Conservation (phyloP, 805 yeast genomes). For the Candida yuanshanica region DNA sequence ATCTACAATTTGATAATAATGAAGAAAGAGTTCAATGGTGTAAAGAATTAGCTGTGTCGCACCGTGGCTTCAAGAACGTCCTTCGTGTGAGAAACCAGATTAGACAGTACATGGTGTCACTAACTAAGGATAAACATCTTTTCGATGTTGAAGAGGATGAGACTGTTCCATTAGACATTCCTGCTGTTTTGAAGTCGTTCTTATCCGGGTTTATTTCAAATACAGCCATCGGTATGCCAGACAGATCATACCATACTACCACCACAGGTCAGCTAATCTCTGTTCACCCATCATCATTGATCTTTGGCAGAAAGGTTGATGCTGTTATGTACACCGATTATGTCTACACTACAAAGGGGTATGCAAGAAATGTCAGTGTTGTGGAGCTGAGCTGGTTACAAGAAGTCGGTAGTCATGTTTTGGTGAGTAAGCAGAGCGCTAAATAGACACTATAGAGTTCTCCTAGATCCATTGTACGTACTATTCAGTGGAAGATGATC, state of each 20-base stretch:
- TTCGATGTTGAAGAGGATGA: conserved; percentile 12
- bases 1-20: conserved; percentile 35
- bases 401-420: conserved; percentile 38
- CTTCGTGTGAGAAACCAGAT: conserved; percentile 71
- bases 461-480: too few species aligned
- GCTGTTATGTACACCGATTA: conserved; percentile 93
- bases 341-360: conserved; percentile 88
- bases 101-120: conserved; percentile 53
- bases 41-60: conserved; percentile 65
- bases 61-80: conserved; percentile 77
- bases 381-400: conserved; percentile 82
- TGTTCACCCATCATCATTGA: conserved; percentile 83
- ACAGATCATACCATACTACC: conserved; percentile 84
- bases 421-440: conserved; percentile 3
- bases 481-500: too few species aligned
- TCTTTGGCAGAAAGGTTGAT: conserved; percentile 77
- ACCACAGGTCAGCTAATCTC: conserved; percentile 78
- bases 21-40: conserved; percentile 79
- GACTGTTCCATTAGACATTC: conserved; percentile 39
- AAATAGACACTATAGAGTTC: too few species aligned
- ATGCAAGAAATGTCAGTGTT: conserved; percentile 83
- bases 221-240: conserved; percentile 93
- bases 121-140: conserved; percentile 33
- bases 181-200: conserved; percentile 68
- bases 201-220: conserved; percentile 79